Base-by-base conservation (phyloP, 2,329 filamentous ascomycete species). In the Ceratocystis huliohia region DNA sequence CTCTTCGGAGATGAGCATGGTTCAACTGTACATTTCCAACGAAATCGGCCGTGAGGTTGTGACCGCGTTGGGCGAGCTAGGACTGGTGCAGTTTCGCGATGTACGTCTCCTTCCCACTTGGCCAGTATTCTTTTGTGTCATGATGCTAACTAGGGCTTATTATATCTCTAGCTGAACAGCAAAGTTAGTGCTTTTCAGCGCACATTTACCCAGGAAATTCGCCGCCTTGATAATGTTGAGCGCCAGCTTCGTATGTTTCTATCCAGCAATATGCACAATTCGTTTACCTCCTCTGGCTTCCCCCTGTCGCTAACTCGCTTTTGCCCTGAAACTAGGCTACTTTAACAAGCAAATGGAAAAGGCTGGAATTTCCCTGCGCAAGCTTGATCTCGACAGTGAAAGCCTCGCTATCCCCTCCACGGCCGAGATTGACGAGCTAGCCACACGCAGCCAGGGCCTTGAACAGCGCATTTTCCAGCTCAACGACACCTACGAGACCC, bases 1-100 rank as follows among this genome's bases (percentile, higher is more conserved):
- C 84, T 99, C 94, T 76, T 90, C 91, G 89, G 90, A 96, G 78
- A 99, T 99, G 94, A 96, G 91, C 83, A 88, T 99, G 88, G 96
- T 96, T 74, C 94, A 99, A 86, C 88, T 99, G 74, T 99, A 97
- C 79, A 95, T 99, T 74, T 91, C 94, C 74, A 97, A 96, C 76
- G 94, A 99, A 82, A 97, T 99, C 72, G 93, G 94, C 72, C 87
- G 94, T 75, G 95, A 99, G 80, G 93, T 96, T 73, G 92, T 97
- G 70, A 96, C 92, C 74, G 93, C 93, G 66, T 82, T 99, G 70
- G 94, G 94, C 74, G 94, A 99, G 83, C 84, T 99, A 74, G 94
- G 94, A 67, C 84, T 94, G 73, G 92, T 97, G 76, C 92, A 97
- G 78, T 99, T 99, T 75, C 85, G 94, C 78, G 94, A 99, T 83